Evolutionary conservation across 495 filamentous ascomycete species (phyloP).

Genomic region (Durotheca rogersii): DNA sequence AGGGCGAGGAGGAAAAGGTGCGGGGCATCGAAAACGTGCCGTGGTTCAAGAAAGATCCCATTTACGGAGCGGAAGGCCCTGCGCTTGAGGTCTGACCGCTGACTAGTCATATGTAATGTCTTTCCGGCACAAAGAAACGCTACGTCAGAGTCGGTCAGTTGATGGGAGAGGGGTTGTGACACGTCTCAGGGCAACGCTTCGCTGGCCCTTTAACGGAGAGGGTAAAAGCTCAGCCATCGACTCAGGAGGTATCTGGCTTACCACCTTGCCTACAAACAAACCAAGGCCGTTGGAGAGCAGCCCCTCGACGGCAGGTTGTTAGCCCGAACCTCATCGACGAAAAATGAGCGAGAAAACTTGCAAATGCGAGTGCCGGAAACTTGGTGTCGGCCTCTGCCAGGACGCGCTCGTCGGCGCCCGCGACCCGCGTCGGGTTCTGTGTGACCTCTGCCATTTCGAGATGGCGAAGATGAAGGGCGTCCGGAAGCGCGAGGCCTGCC

Average conservation of each 20-base stretch:
- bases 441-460: conserved; percentile 15
- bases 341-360: conserved; percentile 3
- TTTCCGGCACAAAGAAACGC: background rate
- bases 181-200: background rate
- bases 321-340: background rate
- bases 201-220: background rate
- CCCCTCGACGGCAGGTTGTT: conserved; percentile 5
- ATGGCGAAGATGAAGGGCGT: conserved; percentile 7
- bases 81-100: conserved; percentile 38
- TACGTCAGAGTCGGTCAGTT: background rate
- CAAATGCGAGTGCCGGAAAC: conserved; percentile 3
- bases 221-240: background rate
- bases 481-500: conserved; percentile 11
- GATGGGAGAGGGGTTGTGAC: background rate
- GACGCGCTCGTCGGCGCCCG: conserved; percentile 7
- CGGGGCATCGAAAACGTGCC: conserved; percentile 46
- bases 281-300: no score
- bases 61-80: conserved; percentile 60
- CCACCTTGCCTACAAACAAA: no score
- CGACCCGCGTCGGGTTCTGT: conserved; percentile 12
- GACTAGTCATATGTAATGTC: background rate
- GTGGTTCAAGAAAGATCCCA: conserved; percentile 62
- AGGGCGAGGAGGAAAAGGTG: conserved; percentile 54
- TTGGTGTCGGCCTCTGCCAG: conserved; percentile 10
- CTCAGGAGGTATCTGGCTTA: no score